Conservation (phyloP, 2,329 filamentous ascomycete genomes). For the Clarireedia monteithiana region DNA sequence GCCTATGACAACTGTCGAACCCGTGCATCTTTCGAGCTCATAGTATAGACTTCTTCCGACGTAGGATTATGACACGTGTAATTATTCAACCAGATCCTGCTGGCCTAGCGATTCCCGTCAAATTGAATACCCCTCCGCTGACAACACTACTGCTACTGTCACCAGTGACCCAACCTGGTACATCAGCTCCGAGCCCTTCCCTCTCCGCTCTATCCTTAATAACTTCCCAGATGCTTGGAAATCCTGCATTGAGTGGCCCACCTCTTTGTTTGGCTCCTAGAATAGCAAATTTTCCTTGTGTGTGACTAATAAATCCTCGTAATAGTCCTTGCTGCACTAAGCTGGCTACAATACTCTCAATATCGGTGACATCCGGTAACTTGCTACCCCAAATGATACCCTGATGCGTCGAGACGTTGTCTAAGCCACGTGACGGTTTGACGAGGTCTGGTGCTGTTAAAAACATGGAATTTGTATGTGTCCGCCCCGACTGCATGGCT, state of each 20-base stretch:
- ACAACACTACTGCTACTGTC: constrained; percentile 27
- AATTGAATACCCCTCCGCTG: constrained; percentile 47
- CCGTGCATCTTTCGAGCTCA: not conserved
- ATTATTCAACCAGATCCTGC: constrained; percentile 25
- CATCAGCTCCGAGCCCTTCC: constrained; percentile 43
- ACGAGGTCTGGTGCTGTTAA: constrained; percentile 36
- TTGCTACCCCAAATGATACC: constrained; percentile 58
- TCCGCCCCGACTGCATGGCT: constrained; percentile 26
- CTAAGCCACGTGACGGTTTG: constrained; percentile 40
- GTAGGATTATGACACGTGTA: not conserved
- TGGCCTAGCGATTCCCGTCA: constrained; percentile 44
- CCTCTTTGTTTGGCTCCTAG: constrained; percentile 64
- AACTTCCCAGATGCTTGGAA: constrained; percentile 66
- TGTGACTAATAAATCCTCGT: constrained; percentile 76
- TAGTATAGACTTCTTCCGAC: not conserved
- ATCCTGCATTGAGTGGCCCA: constrained; percentile 60
- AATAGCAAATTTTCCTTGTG: constrained; percentile 70
- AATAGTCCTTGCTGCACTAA: constrained; percentile 75
- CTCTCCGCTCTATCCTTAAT: constrained; percentile 53
- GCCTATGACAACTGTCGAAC: not conserved
- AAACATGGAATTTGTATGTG: constrained; percentile 41
- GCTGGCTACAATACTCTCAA: constrained; percentile 71
- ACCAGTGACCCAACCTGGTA: constrained; percentile 68
- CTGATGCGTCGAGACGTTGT: constrained; percentile 46
- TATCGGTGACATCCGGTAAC: constrained; percentile 49